Conservation (phyloP, 495 filamentous ascomycete species). For the Neurospora intermedia region DNA sequence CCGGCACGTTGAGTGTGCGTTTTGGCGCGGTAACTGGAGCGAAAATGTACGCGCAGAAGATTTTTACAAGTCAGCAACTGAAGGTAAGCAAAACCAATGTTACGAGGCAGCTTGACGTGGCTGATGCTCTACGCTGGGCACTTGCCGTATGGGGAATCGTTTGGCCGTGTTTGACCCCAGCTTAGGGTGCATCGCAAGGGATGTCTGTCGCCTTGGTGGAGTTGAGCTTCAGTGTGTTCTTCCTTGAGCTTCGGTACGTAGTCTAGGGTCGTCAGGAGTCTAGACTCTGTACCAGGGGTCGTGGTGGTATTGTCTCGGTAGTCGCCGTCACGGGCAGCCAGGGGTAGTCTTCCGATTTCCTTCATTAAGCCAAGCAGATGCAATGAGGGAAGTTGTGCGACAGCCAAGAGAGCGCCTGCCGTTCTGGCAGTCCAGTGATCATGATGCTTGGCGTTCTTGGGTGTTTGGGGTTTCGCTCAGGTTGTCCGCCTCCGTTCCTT, state of each 20-base stretch:
- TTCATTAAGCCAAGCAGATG: neutral
- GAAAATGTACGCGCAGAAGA: too few species aligned
- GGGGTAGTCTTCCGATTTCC: neutral
- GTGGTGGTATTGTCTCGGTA: neutral
- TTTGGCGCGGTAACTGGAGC: too few species aligned
- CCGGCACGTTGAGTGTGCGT: too few species aligned
- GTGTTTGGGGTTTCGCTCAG: neutral
- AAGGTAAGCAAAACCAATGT: too few species aligned
- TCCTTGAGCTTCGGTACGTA: neutral
- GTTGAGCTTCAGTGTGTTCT: neutral
- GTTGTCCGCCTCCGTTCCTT: neutral
- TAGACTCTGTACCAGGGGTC: neutral
- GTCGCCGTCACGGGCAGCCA: neutral
- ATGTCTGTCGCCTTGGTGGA: neutral
- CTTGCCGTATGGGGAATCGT: neutral
- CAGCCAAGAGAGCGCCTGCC: neutral
- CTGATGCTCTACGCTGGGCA: neutral
- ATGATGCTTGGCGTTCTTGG: neutral
- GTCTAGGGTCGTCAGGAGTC: neutral
- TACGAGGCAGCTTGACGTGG: too few species aligned
- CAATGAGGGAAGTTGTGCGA: neutral
- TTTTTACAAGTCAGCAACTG: too few species aligned
- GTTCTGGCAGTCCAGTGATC: neutral
- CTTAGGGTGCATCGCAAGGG: neutral
- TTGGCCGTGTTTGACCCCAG: neutral